phyloP scores from a whole-genome alignment of 768 basidiomycete genomes.

The Dendrothele bispora region DNA sequence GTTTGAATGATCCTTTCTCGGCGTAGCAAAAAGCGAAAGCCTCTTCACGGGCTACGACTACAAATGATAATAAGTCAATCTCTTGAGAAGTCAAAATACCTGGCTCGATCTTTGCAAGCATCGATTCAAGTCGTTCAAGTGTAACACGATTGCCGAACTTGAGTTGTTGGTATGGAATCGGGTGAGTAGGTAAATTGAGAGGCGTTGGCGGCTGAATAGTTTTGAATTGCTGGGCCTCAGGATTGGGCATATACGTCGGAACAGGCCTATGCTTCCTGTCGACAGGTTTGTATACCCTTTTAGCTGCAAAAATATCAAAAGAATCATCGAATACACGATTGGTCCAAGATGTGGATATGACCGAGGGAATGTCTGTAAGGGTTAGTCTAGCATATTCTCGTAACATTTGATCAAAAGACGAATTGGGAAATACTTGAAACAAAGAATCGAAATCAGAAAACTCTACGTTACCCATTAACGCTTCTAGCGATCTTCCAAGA shows the following conservation, averaged over 20 bases:
- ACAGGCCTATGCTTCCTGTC: constrained; percentile 23
- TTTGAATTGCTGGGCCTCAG: too few species aligned
- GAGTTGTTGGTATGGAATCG: constrained; percentile 7
- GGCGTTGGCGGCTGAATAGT: constrained; percentile 8
- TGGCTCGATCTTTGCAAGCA: constrained; percentile 14
- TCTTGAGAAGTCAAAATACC: constrained; percentile 9
- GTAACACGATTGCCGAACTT: too few species aligned
- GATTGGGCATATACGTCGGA: too few species aligned
- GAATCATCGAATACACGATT: too few species aligned
- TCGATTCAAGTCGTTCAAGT: too few species aligned
- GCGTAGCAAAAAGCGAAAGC: constrained; percentile 21
- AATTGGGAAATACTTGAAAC: not conserved
- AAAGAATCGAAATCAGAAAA: constrained; percentile 1
- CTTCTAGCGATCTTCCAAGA: constrained; percentile 15
- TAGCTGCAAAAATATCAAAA: not conserved
- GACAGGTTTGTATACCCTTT: constrained; percentile 25
- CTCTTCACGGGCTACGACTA: constrained; percentile 9
- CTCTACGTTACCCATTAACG: constrained; percentile 5
- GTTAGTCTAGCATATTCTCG: not conserved
- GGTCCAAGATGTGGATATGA: too few species aligned
- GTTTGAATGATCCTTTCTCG: constrained; percentile 28
- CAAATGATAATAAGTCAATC: constrained; percentile 11
- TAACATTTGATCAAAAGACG: not conserved
- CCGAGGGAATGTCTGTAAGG: not conserved
- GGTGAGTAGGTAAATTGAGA: constrained; percentile 7